Percentiles rank a stretch among this genome's conserved stretches.
These are phyloP conservation scores for Moricandia arvensis DNA, from an alignment of 345 rosid genomes.

Conservation along the genomic window DNA sequence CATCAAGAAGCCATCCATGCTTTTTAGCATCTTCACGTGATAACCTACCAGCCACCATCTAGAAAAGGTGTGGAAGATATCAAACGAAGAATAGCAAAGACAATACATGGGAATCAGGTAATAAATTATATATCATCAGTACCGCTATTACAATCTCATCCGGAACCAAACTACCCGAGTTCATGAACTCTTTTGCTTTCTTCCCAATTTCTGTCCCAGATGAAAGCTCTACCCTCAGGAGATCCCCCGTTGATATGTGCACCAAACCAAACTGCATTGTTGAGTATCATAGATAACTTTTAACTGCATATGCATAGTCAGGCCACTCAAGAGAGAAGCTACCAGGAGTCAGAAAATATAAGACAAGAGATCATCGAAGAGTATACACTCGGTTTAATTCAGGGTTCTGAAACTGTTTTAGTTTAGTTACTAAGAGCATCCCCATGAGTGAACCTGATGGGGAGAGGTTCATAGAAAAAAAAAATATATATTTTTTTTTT, in stretches of 20 bases:
- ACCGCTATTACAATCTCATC: conserved; percentile 86
- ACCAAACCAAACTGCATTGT: conserved; percentile 60
- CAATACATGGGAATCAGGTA: background rate
- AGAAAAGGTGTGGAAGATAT: conserved; percentile 15
- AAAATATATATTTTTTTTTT: too few species aligned
- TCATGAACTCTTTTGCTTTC: conserved; percentile 76
- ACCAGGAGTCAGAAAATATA: background rate
- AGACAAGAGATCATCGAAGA: background rate
- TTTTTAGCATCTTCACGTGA: conserved; percentile 66
- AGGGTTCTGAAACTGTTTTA: too few species aligned
- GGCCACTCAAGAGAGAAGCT: background rate
- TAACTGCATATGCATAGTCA: background rate
- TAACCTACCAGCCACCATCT: conserved; percentile 70
- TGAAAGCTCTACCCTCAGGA: conserved; percentile 79
- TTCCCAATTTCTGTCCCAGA: conserved; percentile 74
- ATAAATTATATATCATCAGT: conserved; percentile 11
- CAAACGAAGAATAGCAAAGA: background rate
- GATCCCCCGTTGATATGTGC: conserved; percentile 91
- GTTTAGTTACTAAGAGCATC: too few species aligned
- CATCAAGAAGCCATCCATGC: conserved; percentile 94
- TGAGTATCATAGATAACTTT: background rate
- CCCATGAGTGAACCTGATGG: too few species aligned
- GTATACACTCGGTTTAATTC: too few species aligned
- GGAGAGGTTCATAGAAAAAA: too few species aligned
- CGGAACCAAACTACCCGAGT: conserved; percentile 75